Evolutionary conservation across 2,329 filamentous ascomycete species (phyloP).

Genomic region (Colletotrichum limetticola): DNA sequence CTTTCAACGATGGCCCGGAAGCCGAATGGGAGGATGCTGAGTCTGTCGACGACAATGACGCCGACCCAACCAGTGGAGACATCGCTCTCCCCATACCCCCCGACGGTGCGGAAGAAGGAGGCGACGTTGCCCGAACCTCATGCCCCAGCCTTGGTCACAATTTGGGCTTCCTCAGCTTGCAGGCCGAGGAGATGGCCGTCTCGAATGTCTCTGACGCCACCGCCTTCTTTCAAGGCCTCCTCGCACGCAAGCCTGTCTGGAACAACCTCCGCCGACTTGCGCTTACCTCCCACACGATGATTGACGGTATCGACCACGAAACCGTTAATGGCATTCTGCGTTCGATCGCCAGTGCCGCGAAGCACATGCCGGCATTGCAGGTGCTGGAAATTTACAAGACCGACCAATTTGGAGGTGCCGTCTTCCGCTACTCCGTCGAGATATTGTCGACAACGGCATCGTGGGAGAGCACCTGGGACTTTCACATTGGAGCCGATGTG

Average conservation of each 20-base stretch:
- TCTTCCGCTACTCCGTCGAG: slow-evolving; percentile 41
- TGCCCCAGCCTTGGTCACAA: slow-evolving; percentile 35
- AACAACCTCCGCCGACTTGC: slow-evolving; percentile 38
- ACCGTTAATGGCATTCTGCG: slow-evolving; percentile 38
- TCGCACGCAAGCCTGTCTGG: slow-evolving; percentile 38
- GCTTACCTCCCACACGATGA: slow-evolving; percentile 39
- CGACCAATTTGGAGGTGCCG: slow-evolving; percentile 37
- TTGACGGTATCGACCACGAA: slow-evolving; percentile 34
- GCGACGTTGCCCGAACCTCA: slow-evolving; percentile 18
- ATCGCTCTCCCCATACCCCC: background rate
- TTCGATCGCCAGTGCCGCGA: slow-evolving; percentile 37
- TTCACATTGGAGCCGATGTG: slow-evolving; percentile 10
- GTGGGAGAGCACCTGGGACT: slow-evolving; percentile 33
- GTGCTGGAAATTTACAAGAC: slow-evolving; percentile 42
- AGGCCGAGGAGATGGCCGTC: slow-evolving; percentile 36
- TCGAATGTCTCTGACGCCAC: slow-evolving; percentile 34
- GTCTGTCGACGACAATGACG: slow-evolving; percentile 16
- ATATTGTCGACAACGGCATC: slow-evolving; percentile 12
- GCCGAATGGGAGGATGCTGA: slow-evolving; percentile 33
- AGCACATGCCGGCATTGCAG: slow-evolving; percentile 40
- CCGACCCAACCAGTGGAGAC: background rate
- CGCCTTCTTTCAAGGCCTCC: slow-evolving; percentile 38
- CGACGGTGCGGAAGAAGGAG: background rate
- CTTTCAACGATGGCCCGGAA: slow-evolving; percentile 18
- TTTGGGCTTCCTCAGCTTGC: slow-evolving; percentile 29